Evolutionary conservation across 2,329 filamentous ascomycete genomes (phyloP).

Genomic region (Aspergillus sp.): DNA sequence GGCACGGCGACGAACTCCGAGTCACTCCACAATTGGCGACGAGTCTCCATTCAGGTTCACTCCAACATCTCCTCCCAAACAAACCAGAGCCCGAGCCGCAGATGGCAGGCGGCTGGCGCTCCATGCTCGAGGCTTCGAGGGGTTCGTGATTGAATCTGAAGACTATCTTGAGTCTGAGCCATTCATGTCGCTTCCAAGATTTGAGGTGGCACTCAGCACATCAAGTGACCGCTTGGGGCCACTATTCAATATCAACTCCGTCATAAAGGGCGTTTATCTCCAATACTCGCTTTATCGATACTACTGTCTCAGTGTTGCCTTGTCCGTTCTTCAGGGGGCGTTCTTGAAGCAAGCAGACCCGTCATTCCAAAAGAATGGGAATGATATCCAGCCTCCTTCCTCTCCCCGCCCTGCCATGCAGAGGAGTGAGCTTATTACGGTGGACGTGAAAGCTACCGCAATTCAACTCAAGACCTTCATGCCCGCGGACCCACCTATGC

Average conservation of each 20-base stretch:
- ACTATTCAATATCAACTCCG: slow-evolving; percentile 81
- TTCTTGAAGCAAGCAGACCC: slow-evolving; percentile 46
- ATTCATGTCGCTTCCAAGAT: slow-evolving; percentile 80
- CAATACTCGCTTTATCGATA: slow-evolving; percentile 94
- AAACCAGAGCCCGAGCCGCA: slow-evolving; percentile 46
- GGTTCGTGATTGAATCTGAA: slow-evolving; percentile 82
- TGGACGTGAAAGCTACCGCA: slow-evolving; percentile 79
- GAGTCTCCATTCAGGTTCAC: slow-evolving; percentile 59
- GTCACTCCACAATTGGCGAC: slow-evolving; percentile 65
- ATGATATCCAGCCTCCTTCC: slow-evolving; percentile 23
- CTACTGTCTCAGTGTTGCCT: slow-evolving; percentile 82
- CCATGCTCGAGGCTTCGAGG: slow-evolving; percentile 80
- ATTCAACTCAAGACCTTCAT: slow-evolving; percentile 86
- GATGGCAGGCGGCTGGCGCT: slow-evolving; percentile 82
- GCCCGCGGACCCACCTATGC: slow-evolving; percentile 84
- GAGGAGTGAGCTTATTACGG: slow-evolving; percentile 66
- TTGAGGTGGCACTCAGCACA: slow-evolving; percentile 84
- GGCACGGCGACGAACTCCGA: slow-evolving; percentile 72
- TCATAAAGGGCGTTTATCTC: slow-evolving; percentile 73
- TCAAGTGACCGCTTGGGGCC: slow-evolving; percentile 83
- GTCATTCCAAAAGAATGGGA: slow-evolving; percentile 14
- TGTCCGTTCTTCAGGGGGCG: slow-evolving; percentile 70
- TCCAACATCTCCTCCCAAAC: slow-evolving; percentile 50
- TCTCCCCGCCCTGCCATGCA: slow-evolving; percentile 27
- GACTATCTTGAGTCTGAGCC: slow-evolving; percentile 83